phyloP scores from a whole-genome alignment of 2,329 filamentous ascomycete species.

The Trichoderma harzianum region DNA sequence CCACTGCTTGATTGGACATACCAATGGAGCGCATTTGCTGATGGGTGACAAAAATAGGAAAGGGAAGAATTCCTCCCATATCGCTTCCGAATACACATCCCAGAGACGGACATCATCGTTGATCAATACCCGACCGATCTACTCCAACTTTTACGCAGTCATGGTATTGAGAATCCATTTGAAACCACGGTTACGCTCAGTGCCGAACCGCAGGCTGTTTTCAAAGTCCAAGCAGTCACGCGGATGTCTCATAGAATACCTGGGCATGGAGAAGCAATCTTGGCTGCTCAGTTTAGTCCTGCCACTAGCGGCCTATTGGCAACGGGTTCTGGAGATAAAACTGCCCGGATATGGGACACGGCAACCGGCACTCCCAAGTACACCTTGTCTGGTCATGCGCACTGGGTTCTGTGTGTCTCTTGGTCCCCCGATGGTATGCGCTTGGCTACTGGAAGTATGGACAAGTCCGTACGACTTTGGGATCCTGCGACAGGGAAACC shows the following conservation, averaged over 20 bases:
- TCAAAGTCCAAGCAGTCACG: conserved; percentile 87
- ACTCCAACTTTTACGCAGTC: conserved; percentile 50
- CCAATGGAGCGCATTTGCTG: not conserved
- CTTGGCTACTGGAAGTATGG: conserved; percentile 88
- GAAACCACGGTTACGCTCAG: conserved; percentile 54
- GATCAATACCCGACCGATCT: conserved; percentile 56
- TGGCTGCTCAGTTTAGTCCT: conserved; percentile 83
- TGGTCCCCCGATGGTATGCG: conserved; percentile 81
- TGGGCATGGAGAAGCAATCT: conserved; percentile 87
- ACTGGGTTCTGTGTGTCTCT: conserved; percentile 83
- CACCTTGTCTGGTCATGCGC: conserved; percentile 82
- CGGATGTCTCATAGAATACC: conserved; percentile 84
- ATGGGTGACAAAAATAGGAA: conserved; percentile 35
- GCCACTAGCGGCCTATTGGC: conserved; percentile 72
- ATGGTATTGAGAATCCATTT: conserved; percentile 57
- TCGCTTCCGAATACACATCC: conserved; percentile 58
- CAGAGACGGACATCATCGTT: conserved; percentile 49
- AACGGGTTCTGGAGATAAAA: conserved; percentile 87
- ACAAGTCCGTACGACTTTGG: conserved; percentile 89
- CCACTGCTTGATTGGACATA: too few relatives aligned
- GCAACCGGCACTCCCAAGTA: conserved; percentile 86
- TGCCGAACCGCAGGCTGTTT: conserved; percentile 82
- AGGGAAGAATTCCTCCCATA: conserved; percentile 60
- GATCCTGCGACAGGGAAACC: conserved; percentile 76
- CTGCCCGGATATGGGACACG: conserved; percentile 89